Conservation (phyloP, 2,329 filamentous ascomycete species). For the Paraconiothyrium brasiliense region DNA sequence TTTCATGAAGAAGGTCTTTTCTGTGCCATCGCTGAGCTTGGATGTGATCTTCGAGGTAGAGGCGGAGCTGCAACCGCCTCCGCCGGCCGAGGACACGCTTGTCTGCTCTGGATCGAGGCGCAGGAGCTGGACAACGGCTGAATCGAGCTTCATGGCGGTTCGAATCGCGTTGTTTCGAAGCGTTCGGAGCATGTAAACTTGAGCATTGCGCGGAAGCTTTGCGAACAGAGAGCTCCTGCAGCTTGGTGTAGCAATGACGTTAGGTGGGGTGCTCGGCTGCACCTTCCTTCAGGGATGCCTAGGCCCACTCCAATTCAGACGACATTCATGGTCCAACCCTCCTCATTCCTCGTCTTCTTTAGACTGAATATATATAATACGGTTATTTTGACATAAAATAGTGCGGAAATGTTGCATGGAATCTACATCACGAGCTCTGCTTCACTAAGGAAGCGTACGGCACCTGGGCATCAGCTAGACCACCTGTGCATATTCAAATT, state of each 20-base stretch:
- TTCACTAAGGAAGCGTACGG: no score
- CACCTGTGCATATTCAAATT: no score
- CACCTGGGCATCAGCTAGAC: no score
- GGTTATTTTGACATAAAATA: no score
- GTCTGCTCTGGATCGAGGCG: slow-evolving; percentile 64
- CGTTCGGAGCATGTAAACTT: slow-evolving; percentile 15
- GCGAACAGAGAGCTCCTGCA: not conserved
- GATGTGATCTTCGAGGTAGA: slow-evolving; percentile 70
- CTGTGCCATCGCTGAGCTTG: slow-evolving; percentile 58
- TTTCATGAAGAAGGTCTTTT: slow-evolving; percentile 75
- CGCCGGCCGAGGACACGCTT: slow-evolving; percentile 68
- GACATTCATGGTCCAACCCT: not conserved
- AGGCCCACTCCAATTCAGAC: not conserved
- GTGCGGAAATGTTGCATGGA: no score
- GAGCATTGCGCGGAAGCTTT: slow-evolving; percentile 7
- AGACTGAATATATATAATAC: no score
- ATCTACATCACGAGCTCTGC: no score
- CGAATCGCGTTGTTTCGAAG: slow-evolving; percentile 13
- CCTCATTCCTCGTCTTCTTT: not conserved
- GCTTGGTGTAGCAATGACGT: slow-evolving; percentile 8
- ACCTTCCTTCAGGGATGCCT: not conserved
- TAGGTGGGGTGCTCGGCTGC: slow-evolving; percentile 4
- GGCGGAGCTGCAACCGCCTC: slow-evolving; percentile 70
- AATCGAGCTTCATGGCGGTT: slow-evolving; percentile 64
- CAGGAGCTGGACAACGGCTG: slow-evolving; percentile 69